Evolutionary conservation across 2,329 filamentous ascomycete species (phyloP).

Genomic region (Volutella citrinella): DNA sequence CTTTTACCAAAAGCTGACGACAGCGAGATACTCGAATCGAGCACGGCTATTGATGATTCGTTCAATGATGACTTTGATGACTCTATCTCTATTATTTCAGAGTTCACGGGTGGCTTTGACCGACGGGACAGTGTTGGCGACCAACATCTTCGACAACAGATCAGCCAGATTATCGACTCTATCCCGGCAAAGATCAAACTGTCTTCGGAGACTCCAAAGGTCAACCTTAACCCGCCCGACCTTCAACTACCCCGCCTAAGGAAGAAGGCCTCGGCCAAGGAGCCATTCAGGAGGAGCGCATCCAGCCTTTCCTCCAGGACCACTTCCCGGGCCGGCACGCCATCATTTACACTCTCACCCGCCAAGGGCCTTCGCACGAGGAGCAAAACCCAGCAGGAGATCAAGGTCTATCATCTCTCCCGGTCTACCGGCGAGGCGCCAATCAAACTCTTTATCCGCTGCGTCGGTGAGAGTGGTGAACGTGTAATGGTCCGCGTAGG

Average conservation of each 20-base stretch:
- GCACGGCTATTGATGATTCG: constrained; percentile 41
- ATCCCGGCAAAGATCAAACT: constrained; percentile 80
- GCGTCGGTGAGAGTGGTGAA: constrained; percentile 85
- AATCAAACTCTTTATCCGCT: constrained; percentile 90
- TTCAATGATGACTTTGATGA: constrained; percentile 48
- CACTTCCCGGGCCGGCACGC: constrained; percentile 54
- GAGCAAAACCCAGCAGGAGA: constrained; percentile 62
- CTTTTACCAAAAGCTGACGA: constrained; percentile 39
- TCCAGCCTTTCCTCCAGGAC: constrained; percentile 46
- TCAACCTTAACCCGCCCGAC: constrained; percentile 59
- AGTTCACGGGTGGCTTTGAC: constrained; percentile 21
- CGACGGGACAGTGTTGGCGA: constrained; percentile 44
- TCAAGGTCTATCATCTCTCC: constrained; percentile 89
- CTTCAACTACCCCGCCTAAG: constrained; percentile 48
- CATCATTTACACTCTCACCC: constrained; percentile 68
- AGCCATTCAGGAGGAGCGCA: constrained; percentile 43
- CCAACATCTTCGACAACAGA: constrained; percentile 74
- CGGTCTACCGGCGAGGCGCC: constrained; percentile 80
- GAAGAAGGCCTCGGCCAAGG: constrained; percentile 40
- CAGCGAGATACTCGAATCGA: constrained; percentile 36
- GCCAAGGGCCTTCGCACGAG: constrained; percentile 51
- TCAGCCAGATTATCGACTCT: constrained; percentile 71
- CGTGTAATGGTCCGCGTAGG: constrained; percentile 97
- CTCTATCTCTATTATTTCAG: constrained; percentile 30
- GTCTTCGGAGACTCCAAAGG: constrained; percentile 48